These are phyloP conservation scores for Trypanosoma mega DNA, from an alignment of 208 protist species.

Conservation along the genomic window DNA sequence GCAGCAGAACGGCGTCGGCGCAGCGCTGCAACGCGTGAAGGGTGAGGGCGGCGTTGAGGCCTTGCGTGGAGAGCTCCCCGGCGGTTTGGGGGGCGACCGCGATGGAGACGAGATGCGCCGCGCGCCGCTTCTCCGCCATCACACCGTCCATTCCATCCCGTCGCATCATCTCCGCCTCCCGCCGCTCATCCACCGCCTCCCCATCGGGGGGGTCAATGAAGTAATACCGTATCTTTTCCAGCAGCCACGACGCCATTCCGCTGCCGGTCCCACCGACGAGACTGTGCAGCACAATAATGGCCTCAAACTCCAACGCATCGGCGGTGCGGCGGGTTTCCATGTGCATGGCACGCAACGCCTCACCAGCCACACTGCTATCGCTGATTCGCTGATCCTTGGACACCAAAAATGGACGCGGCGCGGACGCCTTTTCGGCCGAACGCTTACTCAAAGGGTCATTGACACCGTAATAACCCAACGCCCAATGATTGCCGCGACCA, in stretches of 20 bases:
- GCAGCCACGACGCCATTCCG: constrained; percentile 68
- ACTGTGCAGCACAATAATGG: constrained; percentile 82
- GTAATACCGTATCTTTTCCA: constrained; percentile 82
- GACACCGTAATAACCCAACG: constrained; percentile 81
- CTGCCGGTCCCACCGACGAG: constrained; percentile 84
- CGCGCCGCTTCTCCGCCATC: constrained; percentile 67
- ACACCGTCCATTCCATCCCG: constrained; percentile 75
- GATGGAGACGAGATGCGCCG: constrained; percentile 63
- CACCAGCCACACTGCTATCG: constrained; percentile 51
- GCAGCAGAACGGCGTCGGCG: constrained; percentile 62
- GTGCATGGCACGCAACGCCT: constrained; percentile 72
- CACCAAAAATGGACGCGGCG: constrained; percentile 56
- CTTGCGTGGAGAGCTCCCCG: constrained; percentile 78
- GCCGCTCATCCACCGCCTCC: constrained; percentile 36
- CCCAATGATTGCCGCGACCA: constrained; percentile 87
- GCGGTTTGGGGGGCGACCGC: constrained; percentile 62
- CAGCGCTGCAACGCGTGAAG: constrained; percentile 56
- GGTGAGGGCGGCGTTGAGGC: constrained; percentile 75
- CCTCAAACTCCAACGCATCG: constrained; percentile 60
- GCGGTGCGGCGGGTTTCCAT: constrained; percentile 66
- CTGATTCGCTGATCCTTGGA: constrained; percentile 58
- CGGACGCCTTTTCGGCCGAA: constrained; percentile 36
- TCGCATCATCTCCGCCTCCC: constrained; percentile 51
- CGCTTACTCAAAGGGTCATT: constrained; percentile 39
- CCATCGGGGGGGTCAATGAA: constrained; percentile 61